Evolutionary conservation across 345 rosid species (phyloP).

Genomic region (Eucalyptus rudis): DNA sequence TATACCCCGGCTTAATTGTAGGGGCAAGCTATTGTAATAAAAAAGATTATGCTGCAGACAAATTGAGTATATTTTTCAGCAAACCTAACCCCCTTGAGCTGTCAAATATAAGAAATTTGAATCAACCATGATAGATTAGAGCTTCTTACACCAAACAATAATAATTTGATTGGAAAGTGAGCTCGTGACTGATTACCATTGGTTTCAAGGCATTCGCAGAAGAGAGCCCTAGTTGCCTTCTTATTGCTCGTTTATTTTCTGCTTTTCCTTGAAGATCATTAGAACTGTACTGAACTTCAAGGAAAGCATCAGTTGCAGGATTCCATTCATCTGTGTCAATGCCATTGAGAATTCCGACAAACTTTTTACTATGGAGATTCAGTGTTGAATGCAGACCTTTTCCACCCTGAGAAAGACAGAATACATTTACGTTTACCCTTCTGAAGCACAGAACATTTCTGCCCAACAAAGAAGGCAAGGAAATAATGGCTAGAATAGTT

Average conservation of each 20-base stretch:
- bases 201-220: slow-evolving; percentile 52
- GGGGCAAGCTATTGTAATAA: neutral
- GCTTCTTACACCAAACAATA: neutral
- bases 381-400: slow-evolving; percentile 83
- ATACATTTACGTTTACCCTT: neutral
- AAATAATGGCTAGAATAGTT: neutral
- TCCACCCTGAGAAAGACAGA: slow-evolving; percentile 55
- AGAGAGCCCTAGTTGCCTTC: slow-evolving; percentile 78
- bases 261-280: slow-evolving; percentile 83
- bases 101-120: neutral
- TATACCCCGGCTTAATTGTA: neutral
- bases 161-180: neutral
- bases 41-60: neutral
- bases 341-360: slow-evolving; percentile 84
- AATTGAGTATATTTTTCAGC: neutral
- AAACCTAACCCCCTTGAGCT: neutral
- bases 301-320: slow-evolving; percentile 75
- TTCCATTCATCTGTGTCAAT: slow-evolving; percentile 93
- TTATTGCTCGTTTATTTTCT: slow-evolving; percentile 58
- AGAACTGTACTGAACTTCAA: slow-evolving; percentile 67
- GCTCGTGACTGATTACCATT: slow-evolving; percentile 31
- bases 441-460: neutral
- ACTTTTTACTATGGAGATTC: slow-evolving; percentile 73
- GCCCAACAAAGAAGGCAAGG: neutral
- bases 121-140: neutral